Percentiles rank a stretch among this genome's conserved stretches.
These are phyloP conservation scores for Coniochaeta prunicola DNA, from an alignment of 2,329 filamentous ascomycete species.

Conservation along the genomic window DNA sequence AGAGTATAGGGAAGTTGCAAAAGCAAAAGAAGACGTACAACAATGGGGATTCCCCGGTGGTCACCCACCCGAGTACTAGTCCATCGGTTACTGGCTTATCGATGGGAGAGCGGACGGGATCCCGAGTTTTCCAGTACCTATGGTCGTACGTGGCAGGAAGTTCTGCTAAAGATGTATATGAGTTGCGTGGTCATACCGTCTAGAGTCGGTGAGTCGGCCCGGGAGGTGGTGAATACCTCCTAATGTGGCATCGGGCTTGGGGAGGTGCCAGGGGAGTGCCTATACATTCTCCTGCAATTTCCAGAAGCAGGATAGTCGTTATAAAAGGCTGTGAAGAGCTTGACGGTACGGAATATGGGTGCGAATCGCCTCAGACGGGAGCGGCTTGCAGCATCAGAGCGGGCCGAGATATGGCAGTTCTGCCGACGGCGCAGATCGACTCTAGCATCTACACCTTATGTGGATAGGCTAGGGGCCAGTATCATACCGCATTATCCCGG, in stretches of 20 bases:
- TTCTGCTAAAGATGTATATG: background rate
- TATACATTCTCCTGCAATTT: background rate
- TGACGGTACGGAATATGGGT: too few relatives aligned
- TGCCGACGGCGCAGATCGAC: too few relatives aligned
- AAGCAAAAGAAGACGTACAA: background rate
- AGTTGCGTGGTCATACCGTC: background rate
- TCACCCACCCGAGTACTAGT: background rate
- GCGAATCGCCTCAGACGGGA: too few relatives aligned
- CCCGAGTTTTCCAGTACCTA: background rate
- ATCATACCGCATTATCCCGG: too few relatives aligned
- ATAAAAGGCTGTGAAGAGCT: too few relatives aligned
- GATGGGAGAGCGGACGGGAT: background rate
- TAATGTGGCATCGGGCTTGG: too few relatives aligned
- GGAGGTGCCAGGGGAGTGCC: background rate
- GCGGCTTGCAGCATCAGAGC: too few relatives aligned
- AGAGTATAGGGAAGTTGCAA: background rate
- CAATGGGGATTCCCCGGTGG: background rate
- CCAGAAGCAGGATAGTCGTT: too few relatives aligned
- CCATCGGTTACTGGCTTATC: background rate
- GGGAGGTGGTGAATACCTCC: background rate
- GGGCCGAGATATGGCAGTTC: too few relatives aligned
- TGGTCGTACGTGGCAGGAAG: background rate
- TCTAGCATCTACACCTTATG: too few relatives aligned
- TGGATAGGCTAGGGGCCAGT: too few relatives aligned
- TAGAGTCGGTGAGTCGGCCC: background rate